Base-by-base conservation (phyloP, 108 stramenopile species). In the Cyclotella choctawhatcheeana region DNA sequence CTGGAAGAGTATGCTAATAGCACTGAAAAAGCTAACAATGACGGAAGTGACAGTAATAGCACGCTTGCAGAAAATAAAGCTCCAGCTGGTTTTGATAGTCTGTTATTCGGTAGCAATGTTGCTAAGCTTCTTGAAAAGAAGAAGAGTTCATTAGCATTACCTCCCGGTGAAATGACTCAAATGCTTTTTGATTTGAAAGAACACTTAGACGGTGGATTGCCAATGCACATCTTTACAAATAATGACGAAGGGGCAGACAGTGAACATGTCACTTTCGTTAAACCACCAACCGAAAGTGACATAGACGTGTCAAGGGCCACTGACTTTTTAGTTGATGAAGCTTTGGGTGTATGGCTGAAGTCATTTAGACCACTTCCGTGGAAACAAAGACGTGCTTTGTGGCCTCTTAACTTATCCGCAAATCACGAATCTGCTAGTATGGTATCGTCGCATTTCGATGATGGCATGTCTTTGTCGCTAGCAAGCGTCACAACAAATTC, bases 111-210 rank as follows among this genome's bases (percentile, higher is more conserved):
- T 45, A 88, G 86, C n/a, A 80, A 84, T 33, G 85, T 85, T 14
- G 64, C 82, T 0, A 86, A 75, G 67, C 76, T 87, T 22, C 48
- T 90, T 10, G 67, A 62, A n/a, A 89, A 85, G 45, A 84, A 90
- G 59, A 87, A 85, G 61, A 84, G 76, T 34, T 77, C 88, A 1
- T 37, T 84, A 44, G 86, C 89, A 20, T 66, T 94, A 53, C 93
- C 93, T 1, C 90, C 88, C 10, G 86, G 63, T 18, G 93, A 94
- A 64, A 85, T 94, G 58, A 90, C 93, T 18, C 64, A 82, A 14
- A 86, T 91, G 29, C 74, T 94, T 21, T 94, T 84, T 79, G 93
- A 94, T 77, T 69, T 94, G 64, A 71, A 84, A 7, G 89, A 86
- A 13, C 72, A 77, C 24, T 68, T 90, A 50, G 72, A 82, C 10